Evolutionary conservation across 2,329 filamentous ascomycete genomes (phyloP).

Genomic region (Atkinsonella texensis): DNA sequence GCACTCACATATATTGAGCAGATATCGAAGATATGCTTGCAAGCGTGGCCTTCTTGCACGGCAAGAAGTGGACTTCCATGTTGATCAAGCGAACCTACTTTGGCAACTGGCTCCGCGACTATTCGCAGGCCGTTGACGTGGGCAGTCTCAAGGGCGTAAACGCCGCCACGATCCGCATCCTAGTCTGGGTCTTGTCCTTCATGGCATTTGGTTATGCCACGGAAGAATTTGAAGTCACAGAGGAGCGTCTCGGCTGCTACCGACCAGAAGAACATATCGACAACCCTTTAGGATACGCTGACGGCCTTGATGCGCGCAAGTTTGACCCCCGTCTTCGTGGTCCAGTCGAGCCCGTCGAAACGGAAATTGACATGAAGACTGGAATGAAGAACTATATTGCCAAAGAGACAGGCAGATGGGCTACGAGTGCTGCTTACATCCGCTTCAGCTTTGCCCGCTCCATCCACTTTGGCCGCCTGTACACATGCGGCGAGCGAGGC

Average conservation of each 20-base stretch:
- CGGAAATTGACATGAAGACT: slow-evolving; percentile 60
- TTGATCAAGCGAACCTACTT: slow-evolving; percentile 71
- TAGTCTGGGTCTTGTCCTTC: slow-evolving; percentile 75
- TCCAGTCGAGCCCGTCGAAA: slow-evolving; percentile 59
- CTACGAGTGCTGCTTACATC: slow-evolving; percentile 79
- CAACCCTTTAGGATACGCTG: slow-evolving; percentile 76
- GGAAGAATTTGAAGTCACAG: slow-evolving; percentile 72
- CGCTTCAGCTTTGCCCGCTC: slow-evolving; percentile 61
- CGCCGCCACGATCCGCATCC: slow-evolving; percentile 63
- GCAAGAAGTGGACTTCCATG: slow-evolving; percentile 76
- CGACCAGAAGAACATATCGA: slow-evolving; percentile 64
- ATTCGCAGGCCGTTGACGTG: slow-evolving; percentile 73
- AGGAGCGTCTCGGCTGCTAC: slow-evolving; percentile 69
- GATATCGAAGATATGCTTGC: slow-evolving; percentile 77
- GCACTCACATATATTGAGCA: slow-evolving; percentile 14
- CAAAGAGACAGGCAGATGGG: slow-evolving; percentile 78
- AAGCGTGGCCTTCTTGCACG: slow-evolving; percentile 62
- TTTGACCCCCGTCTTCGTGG: slow-evolving; percentile 72
- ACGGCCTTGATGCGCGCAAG: slow-evolving; percentile 72
- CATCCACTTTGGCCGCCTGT: slow-evolving; percentile 67
- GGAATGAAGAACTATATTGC: slow-evolving; percentile 99
- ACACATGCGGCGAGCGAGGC: slow-evolving; percentile 51
- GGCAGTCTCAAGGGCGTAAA: slow-evolving; percentile 69
- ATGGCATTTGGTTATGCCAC: slow-evolving; percentile 78
- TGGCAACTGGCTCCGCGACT: slow-evolving; percentile 79